Conservation (phyloP, 768 basidiomycete species). For the Leccinum uliginosum region DNA sequence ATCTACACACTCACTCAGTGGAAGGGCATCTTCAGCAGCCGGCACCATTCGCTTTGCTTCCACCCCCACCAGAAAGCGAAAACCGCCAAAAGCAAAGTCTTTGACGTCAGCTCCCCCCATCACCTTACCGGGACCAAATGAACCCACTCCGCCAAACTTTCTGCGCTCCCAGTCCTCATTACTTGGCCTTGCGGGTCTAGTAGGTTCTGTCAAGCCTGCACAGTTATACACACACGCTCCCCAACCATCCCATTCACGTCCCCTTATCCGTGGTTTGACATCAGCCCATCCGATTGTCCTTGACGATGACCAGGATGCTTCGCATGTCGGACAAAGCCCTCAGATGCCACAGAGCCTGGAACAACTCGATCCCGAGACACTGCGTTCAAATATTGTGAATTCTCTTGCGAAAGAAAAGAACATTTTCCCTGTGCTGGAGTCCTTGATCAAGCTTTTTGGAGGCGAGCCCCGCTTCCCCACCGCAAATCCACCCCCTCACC, state of each 20-base stretch:
- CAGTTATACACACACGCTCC: constrained; percentile 12
- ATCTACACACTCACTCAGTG: constrained; percentile 7
- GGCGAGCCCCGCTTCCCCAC: constrained; percentile 29
- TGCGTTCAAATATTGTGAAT: constrained; percentile 56
- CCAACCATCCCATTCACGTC: constrained; percentile 35
- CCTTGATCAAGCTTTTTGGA: constrained; percentile 52
- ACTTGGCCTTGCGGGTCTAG: constrained; percentile 67
- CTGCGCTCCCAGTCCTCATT: constrained; percentile 70
- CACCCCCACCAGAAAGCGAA: constrained; percentile 30
- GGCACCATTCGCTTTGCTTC: background rate
- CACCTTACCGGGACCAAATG: constrained; percentile 55
- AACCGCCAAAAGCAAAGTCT: constrained; percentile 34
- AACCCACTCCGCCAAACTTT: constrained; percentile 61
- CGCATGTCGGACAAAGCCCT: constrained; percentile 13
- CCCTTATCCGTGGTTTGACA: constrained; percentile 47
- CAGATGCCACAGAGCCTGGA: constrained; percentile 15
- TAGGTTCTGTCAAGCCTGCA: constrained; percentile 61
- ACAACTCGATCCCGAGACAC: constrained; percentile 36
- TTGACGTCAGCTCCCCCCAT: constrained; percentile 54
- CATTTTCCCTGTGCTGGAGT: constrained; percentile 60
- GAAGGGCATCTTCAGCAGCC: constrained; percentile 9
- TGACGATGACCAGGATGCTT: constrained; percentile 48
- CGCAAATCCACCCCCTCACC: constrained; percentile 2
- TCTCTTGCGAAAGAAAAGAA: constrained; percentile 62
- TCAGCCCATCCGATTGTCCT: constrained; percentile 66